Conservation (phyloP, 2,329 filamentous ascomycete species). For the Colletotrichum filicis region DNA sequence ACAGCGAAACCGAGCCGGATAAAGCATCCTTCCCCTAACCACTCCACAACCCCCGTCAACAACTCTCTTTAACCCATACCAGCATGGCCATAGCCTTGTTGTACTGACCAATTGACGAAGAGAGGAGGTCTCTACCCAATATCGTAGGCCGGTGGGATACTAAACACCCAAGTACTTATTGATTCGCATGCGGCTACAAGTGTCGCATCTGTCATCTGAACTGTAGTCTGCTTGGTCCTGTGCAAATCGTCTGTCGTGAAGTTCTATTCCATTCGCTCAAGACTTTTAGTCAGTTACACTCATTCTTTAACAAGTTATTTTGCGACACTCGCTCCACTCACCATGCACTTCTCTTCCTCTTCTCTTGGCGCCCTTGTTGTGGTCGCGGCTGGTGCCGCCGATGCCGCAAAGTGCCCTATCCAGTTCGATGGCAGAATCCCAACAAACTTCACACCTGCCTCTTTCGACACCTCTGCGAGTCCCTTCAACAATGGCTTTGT, state of each 20-base stretch:
- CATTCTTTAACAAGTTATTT: not conserved
- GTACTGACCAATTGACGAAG: no score
- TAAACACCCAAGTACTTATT: no score
- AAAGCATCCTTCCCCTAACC: not conserved
- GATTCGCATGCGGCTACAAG: not conserved
- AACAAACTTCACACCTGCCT: slow-evolving; percentile 45
- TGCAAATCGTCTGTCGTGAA: not conserved
- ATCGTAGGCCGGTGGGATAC: no score
- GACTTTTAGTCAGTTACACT: not conserved
- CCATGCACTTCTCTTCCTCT: not conserved
- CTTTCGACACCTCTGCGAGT: slow-evolving; percentile 52
- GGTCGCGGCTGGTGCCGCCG: not conserved
- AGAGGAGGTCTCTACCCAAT: no score
- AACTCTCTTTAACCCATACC: no score
- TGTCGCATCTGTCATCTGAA: not conserved
- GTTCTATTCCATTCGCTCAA: not conserved
- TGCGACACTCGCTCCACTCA: not conserved
- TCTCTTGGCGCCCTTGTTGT: not conserved
- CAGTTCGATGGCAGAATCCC: slow-evolving; percentile 60
- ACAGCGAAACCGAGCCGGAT: not conserved
- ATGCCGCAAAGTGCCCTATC: slow-evolving; percentile 44
- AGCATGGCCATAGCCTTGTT: no score
- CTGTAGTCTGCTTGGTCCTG: no score
- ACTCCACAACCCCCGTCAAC: no score
- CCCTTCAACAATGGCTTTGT: slow-evolving; percentile 64